Conservation (phyloP, 129 eudicot genomes). For the Artemisia argyi region DNA sequence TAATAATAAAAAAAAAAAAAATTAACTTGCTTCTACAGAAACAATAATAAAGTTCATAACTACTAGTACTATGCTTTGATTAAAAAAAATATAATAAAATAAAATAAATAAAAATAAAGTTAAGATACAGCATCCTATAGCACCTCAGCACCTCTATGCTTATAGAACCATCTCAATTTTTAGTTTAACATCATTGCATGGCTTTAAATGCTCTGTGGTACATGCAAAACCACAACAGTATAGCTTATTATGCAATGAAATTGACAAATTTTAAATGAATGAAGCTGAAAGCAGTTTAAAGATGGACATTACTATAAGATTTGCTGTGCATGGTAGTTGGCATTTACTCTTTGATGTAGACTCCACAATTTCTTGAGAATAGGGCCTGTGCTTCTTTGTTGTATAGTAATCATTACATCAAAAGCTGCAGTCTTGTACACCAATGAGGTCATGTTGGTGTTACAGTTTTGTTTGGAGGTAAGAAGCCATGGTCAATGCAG, state of each 20-base stretch:
- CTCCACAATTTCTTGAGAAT: conserved; percentile 35
- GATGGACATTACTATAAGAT: conserved; percentile 29
- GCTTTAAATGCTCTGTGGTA: conserved; percentile 30
- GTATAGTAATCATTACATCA: conserved; percentile 26
- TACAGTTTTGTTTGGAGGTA: conserved; percentile 33
- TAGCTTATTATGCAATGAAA: conserved; percentile 25
- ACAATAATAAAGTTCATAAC: no score
- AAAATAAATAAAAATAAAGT: no score
- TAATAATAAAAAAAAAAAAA: no score
- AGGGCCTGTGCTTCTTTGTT: conserved; percentile 16
- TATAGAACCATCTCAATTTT: conserved; percentile 3
- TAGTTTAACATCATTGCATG: conserved; percentile 25
- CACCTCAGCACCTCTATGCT: conserved; percentile 16
- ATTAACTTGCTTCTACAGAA: no score
- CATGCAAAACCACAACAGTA: conserved; percentile 25
- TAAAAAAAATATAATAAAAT: no score
- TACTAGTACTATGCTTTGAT: no score
- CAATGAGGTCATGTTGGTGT: conserved; percentile 19
- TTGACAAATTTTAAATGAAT: conserved; percentile 27
- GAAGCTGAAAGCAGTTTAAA: conserved; percentile 15
- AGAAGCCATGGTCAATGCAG: conserved; percentile 51
- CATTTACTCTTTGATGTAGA: conserved; percentile 48
- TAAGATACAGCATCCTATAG: conserved; percentile 18
- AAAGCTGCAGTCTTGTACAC: conserved; percentile 20
- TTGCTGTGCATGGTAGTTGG: conserved; percentile 38